Evolutionary conservation across 768 basidiomycete species (phyloP).

Genomic region (Chlorophyllum brunneum): DNA sequence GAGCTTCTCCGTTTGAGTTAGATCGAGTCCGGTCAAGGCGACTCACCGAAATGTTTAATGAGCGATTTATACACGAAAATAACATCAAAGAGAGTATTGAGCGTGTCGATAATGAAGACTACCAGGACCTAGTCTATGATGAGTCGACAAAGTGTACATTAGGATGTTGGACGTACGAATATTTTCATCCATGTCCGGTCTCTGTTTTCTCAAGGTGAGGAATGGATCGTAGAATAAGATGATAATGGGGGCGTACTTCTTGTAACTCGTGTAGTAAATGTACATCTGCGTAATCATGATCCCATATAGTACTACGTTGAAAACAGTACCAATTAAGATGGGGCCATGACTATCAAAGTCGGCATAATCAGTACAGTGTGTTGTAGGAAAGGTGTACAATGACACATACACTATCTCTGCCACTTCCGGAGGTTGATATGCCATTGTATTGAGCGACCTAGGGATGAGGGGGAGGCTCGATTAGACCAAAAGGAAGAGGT

Average conservation of each 20-base stretch:
- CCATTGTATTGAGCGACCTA: too few species aligned
- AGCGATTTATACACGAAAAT: constrained; percentile 43
- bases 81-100: constrained; percentile 41
- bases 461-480: too few species aligned
- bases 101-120: constrained; percentile 44
- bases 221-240: background rate
- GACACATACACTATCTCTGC: too few species aligned
- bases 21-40: background rate
- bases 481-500: too few species aligned
- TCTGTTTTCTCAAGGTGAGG: constrained; percentile 20
- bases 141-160: constrained; percentile 14
- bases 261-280: constrained; percentile 39
- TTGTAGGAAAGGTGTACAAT: too few species aligned
- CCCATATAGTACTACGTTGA: constrained; percentile 33
- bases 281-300: constrained; percentile 47
- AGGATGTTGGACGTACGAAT: constrained; percentile 38
- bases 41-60: constrained; percentile 43
- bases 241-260: constrained; percentile 9
- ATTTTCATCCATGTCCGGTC: constrained; percentile 43
- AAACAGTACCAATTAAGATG: background rate
- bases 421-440: too few species aligned
- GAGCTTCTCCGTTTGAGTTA: background rate
- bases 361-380: too few species aligned
- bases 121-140: background rate
- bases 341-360: constrained; percentile 13